Evolutionary conservation across 176 grass and related monocot species (phyloP), one percentile per base, ranked within the genome.

Genomic region (Bonia amplexicaulis): DNA sequence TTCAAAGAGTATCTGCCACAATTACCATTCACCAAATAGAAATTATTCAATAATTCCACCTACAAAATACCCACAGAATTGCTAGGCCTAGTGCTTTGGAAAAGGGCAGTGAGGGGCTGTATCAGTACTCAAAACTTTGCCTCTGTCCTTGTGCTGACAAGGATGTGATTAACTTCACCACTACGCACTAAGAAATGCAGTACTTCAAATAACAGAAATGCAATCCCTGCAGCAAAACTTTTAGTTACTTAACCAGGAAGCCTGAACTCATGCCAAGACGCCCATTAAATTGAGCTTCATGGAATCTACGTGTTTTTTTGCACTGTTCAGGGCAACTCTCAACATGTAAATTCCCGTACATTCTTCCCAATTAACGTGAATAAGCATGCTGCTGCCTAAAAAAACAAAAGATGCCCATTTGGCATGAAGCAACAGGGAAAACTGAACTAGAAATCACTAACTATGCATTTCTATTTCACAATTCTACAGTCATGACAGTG

Each of bases 1-100:
- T 98, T 98, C 60, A 98, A 87, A 8, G 91, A 87, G 77, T 93
- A 98, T 69, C 93, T 95, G 71, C 44, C 20, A 80, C 52, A 90
- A 83, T 35, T 44, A 44, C 42, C 42, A 44, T 44, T 44, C 39
- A 85, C 12, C 41, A 78, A 82, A 41, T 12, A 78, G 12, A 66
- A 22, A 78, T 6, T 53, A 22, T 12, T 35, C 60, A 52, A 59
- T 25, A 85, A 12, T 69, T 31, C 16, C 31, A 49, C 29, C 9
- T 20, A n/a, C 7, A 48, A 22, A 74, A 80, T 58, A 58, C 66
- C n/a, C 5, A 39, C 35, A 23, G 1, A 67, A 39, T 67, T 57
- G 9, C 27, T n/a, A 19, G 47, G 46, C 47, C 17, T 64, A 44
- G 12, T 23, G 6, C 45, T 55, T 87, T 23, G 10, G 51, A 6